These are phyloP conservation scores for Didymosphaeria variabile DNA, from an alignment of 2,329 filamentous ascomycete species.

Conservation along the genomic window DNA sequence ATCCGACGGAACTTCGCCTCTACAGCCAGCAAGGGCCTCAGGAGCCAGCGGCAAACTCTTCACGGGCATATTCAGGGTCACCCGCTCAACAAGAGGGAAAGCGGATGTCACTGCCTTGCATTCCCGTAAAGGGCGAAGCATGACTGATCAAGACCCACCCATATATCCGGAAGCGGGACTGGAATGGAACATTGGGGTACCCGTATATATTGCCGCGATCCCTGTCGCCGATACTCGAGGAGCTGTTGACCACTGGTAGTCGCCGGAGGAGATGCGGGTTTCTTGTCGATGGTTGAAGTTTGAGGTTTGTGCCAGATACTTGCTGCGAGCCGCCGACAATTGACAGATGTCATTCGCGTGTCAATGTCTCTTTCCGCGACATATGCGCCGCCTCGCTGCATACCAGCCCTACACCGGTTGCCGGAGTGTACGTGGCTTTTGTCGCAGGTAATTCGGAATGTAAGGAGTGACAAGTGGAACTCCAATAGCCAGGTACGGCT, in stretches of 20 bases:
- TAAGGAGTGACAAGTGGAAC: slow-evolving; percentile 3
- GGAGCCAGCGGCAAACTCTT: slow-evolving; percentile 1
- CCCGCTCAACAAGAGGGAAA: slow-evolving; percentile 14
- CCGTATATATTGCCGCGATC: slow-evolving; percentile 13
- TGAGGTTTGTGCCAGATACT: background rate
- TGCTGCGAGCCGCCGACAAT: slow-evolving; percentile 12
- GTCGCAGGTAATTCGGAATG: slow-evolving; percentile 8
- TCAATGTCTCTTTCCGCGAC: slow-evolving; percentile 4
- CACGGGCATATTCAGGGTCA: slow-evolving; percentile 2
- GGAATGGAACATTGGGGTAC: slow-evolving; percentile 21
- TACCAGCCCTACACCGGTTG: slow-evolving; percentile 6
- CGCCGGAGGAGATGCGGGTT: background rate
- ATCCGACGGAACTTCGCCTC: background rate
- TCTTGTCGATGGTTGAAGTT: background rate
- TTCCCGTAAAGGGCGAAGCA: slow-evolving; percentile 12
- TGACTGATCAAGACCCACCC: slow-evolving; percentile 13
- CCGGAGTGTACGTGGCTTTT: slow-evolving; percentile 12
- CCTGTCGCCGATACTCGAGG: background rate
- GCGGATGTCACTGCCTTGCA: slow-evolving; percentile 15
- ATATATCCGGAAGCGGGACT: slow-evolving; percentile 15
- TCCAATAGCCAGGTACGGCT: background rate
- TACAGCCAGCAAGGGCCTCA: slow-evolving; percentile 6
- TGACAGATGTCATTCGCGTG: slow-evolving; percentile 25
- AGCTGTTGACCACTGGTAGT: background rate
- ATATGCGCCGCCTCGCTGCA: background rate